Evolutionary conservation across 805 yeast genomes (phyloP).

Genomic region (Candida sanyiensis): DNA sequence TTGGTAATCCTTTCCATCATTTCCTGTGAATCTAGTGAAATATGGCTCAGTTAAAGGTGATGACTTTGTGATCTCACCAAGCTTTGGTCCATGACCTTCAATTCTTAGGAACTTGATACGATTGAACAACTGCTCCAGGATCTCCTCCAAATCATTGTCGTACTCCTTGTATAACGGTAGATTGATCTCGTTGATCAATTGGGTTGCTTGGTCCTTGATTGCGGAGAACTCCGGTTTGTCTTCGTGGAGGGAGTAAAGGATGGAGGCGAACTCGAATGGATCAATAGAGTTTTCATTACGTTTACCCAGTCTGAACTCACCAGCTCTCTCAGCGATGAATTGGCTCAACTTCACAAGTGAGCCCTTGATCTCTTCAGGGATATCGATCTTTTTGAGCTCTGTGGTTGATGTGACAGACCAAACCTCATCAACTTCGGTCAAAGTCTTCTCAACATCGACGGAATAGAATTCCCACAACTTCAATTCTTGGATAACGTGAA

Average conservation of each 20-base stretch:
- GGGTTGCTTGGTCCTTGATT: conserved; percentile 36
- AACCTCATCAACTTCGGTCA: conserved; percentile 32
- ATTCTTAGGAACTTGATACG: conserved; percentile 72
- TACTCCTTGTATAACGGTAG: conserved; percentile 63
- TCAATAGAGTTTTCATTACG: conserved; percentile 51
- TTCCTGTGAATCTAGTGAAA: conserved; percentile 62
- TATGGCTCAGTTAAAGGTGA: conserved; percentile 79
- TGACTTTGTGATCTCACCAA: conserved; percentile 56
- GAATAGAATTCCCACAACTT: conserved; percentile 88
- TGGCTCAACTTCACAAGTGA: conserved; percentile 41
- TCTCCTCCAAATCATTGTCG: conserved; percentile 65
- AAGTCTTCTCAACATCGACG: conserved; percentile 44
- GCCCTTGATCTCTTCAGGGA: conserved; percentile 40
- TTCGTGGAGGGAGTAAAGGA: conserved; percentile 36
- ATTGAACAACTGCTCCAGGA: conserved; percentile 64
- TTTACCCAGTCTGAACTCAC: conserved; percentile 38
- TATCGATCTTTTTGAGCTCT: conserved; percentile 29
- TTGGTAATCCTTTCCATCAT: conserved; percentile 55
- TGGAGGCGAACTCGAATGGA: conserved; percentile 42
- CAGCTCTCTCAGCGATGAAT: conserved; percentile 39
- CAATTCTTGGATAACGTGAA: conserved; percentile 59
- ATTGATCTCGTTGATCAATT: conserved; percentile 73
- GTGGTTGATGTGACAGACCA: conserved; percentile 28
- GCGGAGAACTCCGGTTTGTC: conserved; percentile 23
- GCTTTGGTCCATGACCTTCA: conserved; percentile 74